Percentiles rank a stretch among this genome's conserved stretches.
Evolutionary conservation across 2,329 filamentous ascomycete species (phyloP).

Genomic region (Curvularia sp.): DNA sequence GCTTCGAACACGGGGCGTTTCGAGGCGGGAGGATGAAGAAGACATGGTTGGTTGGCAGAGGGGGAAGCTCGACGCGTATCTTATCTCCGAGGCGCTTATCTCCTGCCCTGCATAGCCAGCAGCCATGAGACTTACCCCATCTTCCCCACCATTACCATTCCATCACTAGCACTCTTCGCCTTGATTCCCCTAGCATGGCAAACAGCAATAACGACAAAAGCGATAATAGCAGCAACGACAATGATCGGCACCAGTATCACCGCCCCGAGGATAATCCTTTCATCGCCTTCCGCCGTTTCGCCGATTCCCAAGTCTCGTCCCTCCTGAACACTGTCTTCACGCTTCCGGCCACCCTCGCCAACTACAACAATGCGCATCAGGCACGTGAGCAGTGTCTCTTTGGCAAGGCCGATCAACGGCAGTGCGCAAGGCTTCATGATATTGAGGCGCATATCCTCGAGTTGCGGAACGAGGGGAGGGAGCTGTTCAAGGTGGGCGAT

Average conservation of each 20-base stretch:
- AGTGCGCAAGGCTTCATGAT: slow-evolving; percentile 38
- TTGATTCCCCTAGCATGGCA: slow-evolving; percentile 29
- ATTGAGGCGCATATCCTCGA: slow-evolving; percentile 32
- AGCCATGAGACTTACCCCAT: slow-evolving; percentile 14
- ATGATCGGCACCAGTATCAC: slow-evolving; percentile 23
- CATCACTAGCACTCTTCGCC: slow-evolving; percentile 10
- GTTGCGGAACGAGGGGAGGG: slow-evolving; percentile 35
- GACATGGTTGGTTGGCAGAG: slow-evolving; percentile 14
- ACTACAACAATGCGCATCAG: slow-evolving; percentile 40
- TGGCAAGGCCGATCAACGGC: slow-evolving; percentile 37
- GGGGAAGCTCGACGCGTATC: slow-evolving; percentile 12
- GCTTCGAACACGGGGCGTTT: slow-evolving; percentile 8
- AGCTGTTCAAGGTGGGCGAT: slow-evolving; percentile 39
- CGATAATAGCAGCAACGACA: slow-evolving; percentile 24
- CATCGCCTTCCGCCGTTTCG: slow-evolving; percentile 66
- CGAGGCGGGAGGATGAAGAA: slow-evolving; percentile 1
- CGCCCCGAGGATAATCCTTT: slow-evolving; percentile 60
- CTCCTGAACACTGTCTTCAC: slow-evolving; percentile 62
- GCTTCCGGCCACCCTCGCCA: slow-evolving; percentile 42
- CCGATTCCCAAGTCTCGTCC: slow-evolving; percentile 64
- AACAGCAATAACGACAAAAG: slow-evolving; percentile 30
- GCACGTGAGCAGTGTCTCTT: slow-evolving; percentile 46
- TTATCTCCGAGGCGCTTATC: slow-evolving; percentile 21
- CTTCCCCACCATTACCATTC: slow-evolving; percentile 11
- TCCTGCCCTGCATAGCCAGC: slow-evolving; percentile 17